Evolutionary conservation across 2,329 filamentous ascomycete genomes (phyloP), one percentile per base, ranked within the genome.

Genomic region (Fusarium guadeloupense): DNA sequence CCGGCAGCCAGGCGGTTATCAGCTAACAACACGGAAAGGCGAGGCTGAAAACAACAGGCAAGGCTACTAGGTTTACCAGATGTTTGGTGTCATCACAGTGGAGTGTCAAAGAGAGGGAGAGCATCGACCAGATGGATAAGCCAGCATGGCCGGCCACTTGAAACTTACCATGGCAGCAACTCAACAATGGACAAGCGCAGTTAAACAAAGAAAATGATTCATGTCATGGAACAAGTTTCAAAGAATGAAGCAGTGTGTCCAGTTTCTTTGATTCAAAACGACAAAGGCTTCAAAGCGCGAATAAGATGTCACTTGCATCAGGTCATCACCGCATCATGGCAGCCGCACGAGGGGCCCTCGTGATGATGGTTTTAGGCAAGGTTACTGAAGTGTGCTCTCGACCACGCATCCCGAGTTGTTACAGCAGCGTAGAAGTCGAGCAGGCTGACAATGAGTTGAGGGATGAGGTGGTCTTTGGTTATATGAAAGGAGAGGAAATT

Each of bases 301-400:
- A 42, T n/a, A 59, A 63, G 26, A 81, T 86, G 84, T 86, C 79
- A 79, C 80, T 85, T 85, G 83, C 80, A 80, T 85, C 81, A 86
- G 85, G 85, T 87, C 84, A 87, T 87, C 85, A 85, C 69, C 85
- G 83, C 80, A 84, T 87, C 85, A 86, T 87, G 85, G 83, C 72
- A 80, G 83, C 83, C 83, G 77, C 83, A 74, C 82, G 75, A 81
- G 83, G 83, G 84, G 84, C 84, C 83, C 85, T 87, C 85, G 82
- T 85, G 84, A 85, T 81, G 77, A 87, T 86, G 85, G 85, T 87
- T 87, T 87, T 87, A 82, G 79, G 78, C 83, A 86, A 85, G 78
- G 82, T 82, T 80, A 64, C 74, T 76, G 72, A 64, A 73, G 75
- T 75, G 83, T 78, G 66, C 72, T 87, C 84, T 87, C 72, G 84